These are phyloP conservation scores for Wickerhamomyces kurtzmanii DNA, from an alignment of 805 yeast genomes.

Conservation along the genomic window DNA sequence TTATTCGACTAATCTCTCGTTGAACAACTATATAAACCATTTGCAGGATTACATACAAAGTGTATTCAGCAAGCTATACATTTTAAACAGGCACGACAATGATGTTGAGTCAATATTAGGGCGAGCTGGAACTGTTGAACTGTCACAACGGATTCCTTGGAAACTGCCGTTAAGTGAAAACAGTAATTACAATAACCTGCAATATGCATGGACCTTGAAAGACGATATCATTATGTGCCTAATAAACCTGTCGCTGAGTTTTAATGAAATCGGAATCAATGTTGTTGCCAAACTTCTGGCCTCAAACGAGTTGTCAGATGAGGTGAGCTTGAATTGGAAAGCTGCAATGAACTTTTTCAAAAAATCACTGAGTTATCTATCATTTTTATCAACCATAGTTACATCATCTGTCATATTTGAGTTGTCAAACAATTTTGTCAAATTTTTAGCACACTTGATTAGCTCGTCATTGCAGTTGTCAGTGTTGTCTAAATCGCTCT, in stretches of 20 bases:
- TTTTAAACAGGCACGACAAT: too few species aligned
- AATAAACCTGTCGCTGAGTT: slow-evolving; percentile 6
- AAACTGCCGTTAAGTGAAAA: slow-evolving; percentile 2
- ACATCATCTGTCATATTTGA: slow-evolving; percentile 2
- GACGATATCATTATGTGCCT: slow-evolving; percentile 11
- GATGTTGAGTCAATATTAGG: too few species aligned
- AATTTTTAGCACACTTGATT: slow-evolving; percentile 6
- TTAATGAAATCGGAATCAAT: slow-evolving; percentile 7
- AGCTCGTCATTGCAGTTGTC: slow-evolving; percentile 18
- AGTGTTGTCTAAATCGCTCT: slow-evolving; percentile 18
- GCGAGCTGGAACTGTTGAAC: too few species aligned
- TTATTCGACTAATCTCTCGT: too few species aligned
- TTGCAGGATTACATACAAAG: too few species aligned
- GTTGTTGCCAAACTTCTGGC: slow-evolving; percentile 2
- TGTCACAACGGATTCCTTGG: too few species aligned
- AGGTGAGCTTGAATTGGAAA: slow-evolving; percentile 7
- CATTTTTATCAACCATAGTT: slow-evolving; percentile 4
- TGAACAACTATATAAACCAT: too few species aligned
- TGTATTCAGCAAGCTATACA: too few species aligned
- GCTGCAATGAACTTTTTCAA: slow-evolving; percentile 11
- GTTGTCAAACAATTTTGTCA: slow-evolving; percentile 4
- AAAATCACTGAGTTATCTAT: slow-evolving; percentile 7
- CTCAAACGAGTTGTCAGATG: not conserved
- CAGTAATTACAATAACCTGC: not conserved
- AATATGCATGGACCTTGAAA: slow-evolving; percentile 8